phyloP scores from a whole-genome alignment of 1,284 basidiomycete species.

The Marasmius oreades region DNA sequence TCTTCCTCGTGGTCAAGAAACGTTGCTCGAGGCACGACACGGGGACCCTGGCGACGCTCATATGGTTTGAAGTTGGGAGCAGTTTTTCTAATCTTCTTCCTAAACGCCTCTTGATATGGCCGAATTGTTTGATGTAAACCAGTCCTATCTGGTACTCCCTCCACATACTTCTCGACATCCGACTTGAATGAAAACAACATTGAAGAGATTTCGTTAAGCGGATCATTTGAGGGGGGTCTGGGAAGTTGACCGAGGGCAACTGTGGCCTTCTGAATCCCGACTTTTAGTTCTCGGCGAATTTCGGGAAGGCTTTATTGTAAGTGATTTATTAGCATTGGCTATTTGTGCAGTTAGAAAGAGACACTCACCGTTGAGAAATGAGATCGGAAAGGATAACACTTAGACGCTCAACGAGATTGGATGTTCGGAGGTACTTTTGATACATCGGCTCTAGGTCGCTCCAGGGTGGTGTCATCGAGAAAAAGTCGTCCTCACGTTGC shows the following conservation, averaged over 20 bases:
- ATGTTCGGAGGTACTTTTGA: conserved; percentile 51
- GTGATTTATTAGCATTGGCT: background rate
- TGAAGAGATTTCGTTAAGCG: conserved; percentile 49
- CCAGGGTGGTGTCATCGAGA: conserved; percentile 58
- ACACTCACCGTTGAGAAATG: conserved; percentile 48
- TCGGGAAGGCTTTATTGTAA: conserved; percentile 51
- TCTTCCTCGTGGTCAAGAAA: conserved; percentile 16
- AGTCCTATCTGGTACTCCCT: conserved; percentile 46
- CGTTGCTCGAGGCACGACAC: background rate
- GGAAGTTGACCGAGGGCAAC: conserved; percentile 40
- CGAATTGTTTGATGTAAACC: conserved; percentile 55
- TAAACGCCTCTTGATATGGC: conserved; percentile 45
- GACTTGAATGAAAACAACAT: conserved; percentile 43
- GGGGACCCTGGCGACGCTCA: conserved; percentile 2
- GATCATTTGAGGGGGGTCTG: conserved; percentile 48
- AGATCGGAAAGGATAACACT: conserved; percentile 53
- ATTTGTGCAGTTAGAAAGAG: background rate
- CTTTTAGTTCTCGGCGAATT: conserved; percentile 49
- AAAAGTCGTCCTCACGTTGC: conserved; percentile 62
- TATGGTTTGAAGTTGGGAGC: conserved; percentile 44
- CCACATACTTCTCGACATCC: conserved; percentile 41
- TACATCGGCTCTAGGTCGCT: conserved; percentile 42
- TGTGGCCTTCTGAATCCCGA: conserved; percentile 38
- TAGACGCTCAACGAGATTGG: conserved; percentile 50
- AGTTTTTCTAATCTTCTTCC: conserved; percentile 42